These are phyloP conservation scores for Solanum paucissectum DNA, from an alignment of 257 asterid genomes.

Conservation along the genomic window DNA sequence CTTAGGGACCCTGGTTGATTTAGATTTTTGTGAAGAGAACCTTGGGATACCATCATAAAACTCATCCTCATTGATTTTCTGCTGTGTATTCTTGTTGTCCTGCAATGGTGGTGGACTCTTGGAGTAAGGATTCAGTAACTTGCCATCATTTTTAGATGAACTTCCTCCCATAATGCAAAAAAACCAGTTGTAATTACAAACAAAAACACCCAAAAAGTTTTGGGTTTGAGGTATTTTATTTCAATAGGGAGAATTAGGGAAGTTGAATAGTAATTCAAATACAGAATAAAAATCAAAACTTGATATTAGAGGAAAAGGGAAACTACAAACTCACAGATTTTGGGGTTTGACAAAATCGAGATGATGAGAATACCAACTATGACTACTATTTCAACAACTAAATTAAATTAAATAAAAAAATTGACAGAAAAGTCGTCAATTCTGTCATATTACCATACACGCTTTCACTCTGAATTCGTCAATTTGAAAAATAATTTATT, in stretches of 20 bases:
- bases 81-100: neutral
- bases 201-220: neutral
- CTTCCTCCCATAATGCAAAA: neutral
- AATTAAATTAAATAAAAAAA: no score
- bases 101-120: neutral
- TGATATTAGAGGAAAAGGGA: neutral
- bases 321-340: neutral
- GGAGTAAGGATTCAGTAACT: neutral
- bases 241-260: neutral
- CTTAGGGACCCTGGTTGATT: neutral
- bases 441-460: neutral
- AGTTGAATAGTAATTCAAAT: neutral
- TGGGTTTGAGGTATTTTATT: neutral
- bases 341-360: neutral
- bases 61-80: neutral
- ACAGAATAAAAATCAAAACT: neutral
- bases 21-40: neutral
- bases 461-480: neutral
- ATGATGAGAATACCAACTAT: neutral
- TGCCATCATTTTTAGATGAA: neutral
- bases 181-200: neutral
- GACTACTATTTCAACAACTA: neutral
- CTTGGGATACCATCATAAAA: neutral
- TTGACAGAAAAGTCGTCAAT: neutral
- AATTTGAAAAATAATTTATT: neutral